A percentile compares a stretch with the other conserved stretches of the same genome.
Evolutionary conservation across 495 filamentous ascomycete genomes (phyloP).

Genomic region (Jackrogersella multiformis): DNA sequence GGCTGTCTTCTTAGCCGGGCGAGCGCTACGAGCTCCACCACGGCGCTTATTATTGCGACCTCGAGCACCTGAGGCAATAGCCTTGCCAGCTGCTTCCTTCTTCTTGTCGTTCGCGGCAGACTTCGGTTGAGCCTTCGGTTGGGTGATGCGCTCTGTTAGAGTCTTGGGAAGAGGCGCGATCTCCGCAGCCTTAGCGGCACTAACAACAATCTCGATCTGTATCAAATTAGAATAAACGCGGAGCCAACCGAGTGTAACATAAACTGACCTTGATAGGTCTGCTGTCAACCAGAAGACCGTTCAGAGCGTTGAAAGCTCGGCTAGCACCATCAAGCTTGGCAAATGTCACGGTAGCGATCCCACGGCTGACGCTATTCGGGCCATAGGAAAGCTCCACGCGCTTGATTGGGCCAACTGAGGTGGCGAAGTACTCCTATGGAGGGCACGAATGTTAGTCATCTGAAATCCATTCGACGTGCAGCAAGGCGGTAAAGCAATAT

Average conservation of each 20-base stretch:
- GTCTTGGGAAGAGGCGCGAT: slow-evolving; percentile 71
- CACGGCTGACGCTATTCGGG: slow-evolving; percentile 88
- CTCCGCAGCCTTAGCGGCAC: slow-evolving; percentile 72
- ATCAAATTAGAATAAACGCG: slow-evolving; percentile 36
- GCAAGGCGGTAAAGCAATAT: slow-evolving; percentile 33
- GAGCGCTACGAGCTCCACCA: slow-evolving; percentile 62
- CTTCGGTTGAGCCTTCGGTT: slow-evolving; percentile 84
- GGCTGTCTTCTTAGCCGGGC: slow-evolving; percentile 85
- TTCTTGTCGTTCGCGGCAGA: slow-evolving; percentile 78
- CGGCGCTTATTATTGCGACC: slow-evolving; percentile 64
- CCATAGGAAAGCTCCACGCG: slow-evolving; percentile 89
- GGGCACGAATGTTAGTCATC: slow-evolving; percentile 49
- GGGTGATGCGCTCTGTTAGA: slow-evolving; percentile 80
- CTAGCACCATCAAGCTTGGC: slow-evolving; percentile 76
- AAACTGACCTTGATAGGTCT: slow-evolving; percentile 83
- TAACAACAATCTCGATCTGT: slow-evolving; percentile 89
- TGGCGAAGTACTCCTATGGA: slow-evolving; percentile 92
- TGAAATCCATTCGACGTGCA: slow-evolving; percentile 39
- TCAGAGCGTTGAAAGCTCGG: slow-evolving; percentile 81
- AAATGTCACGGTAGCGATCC: slow-evolving; percentile 78
- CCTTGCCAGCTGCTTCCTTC: slow-evolving; percentile 52
- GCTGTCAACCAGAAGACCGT: slow-evolving; percentile 87
- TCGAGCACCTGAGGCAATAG: slow-evolving; percentile 55
- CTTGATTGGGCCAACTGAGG: slow-evolving; percentile 89
- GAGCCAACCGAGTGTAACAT: neutral